A percentile compares a stretch with the other conserved stretches of the same genome.
These are phyloP conservation scores for Pleodorina starrii DNA, from an alignment of 139 green algal genomes.

Conservation along the genomic window DNA sequence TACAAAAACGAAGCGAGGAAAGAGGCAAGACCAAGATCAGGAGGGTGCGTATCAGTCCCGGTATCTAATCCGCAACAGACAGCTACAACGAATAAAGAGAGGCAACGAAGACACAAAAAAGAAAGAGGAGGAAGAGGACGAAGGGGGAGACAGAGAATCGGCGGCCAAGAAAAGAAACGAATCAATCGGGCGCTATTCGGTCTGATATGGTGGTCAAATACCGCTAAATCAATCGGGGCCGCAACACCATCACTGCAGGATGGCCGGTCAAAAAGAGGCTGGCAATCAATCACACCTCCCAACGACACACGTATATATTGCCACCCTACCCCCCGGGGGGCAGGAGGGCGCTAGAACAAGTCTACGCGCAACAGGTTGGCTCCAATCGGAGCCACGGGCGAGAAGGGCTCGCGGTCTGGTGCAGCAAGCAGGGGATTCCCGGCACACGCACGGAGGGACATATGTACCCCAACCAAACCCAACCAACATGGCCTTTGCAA, in stretches of 20 bases:
- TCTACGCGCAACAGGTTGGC: background rate
- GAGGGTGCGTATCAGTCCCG: too few species aligned
- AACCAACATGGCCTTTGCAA: too few species aligned
- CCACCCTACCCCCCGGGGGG: background rate
- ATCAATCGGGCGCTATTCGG: slow-evolving; percentile 9
- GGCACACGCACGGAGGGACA: background rate
- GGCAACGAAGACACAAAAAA: background rate
- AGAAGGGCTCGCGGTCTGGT: background rate
- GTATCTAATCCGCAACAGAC: too few species aligned
- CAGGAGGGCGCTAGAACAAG: too few species aligned
- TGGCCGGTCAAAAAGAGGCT: background rate
- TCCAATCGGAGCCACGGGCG: background rate
- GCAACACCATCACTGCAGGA: slow-evolving; percentile 19
- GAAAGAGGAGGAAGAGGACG: too few species aligned
- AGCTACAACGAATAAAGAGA: too few species aligned
- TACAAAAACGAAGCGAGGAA: too few species aligned
- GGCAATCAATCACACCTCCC: background rate
- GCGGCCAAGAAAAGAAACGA: background rate
- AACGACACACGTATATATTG: background rate
- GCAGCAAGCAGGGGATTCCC: background rate
- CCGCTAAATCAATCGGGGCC: background rate
- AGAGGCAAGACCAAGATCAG: too few species aligned
- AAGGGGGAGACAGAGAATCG: too few species aligned
- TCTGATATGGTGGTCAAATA: background rate
- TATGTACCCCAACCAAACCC: too few species aligned